A percentile compares a stretch with the other conserved stretches of the same genome.
Conservation (phyloP, 2,329 filamentous ascomycete genomes). For the Penicillium sp. region DNA sequence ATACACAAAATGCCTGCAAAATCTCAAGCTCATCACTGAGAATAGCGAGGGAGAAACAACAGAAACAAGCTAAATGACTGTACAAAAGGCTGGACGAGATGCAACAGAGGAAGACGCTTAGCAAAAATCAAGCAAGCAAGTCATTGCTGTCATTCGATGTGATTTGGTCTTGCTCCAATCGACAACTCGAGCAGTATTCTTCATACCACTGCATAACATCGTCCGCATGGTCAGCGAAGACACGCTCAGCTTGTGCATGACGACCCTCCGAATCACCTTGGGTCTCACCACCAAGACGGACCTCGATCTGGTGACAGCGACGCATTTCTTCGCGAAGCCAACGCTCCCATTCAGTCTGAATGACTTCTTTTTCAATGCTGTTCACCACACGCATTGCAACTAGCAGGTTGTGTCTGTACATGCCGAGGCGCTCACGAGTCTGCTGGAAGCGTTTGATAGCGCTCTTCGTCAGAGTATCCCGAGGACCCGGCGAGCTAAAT, state of each 20-base stretch:
- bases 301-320: constrained; percentile 67
- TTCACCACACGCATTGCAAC: constrained; percentile 91
- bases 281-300: constrained; percentile 41
- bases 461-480: constrained; percentile 33
- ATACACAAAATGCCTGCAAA: constrained; percentile 14
- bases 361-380: constrained; percentile 79
- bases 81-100: constrained; percentile 8
- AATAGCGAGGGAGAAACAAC: constrained; percentile 29
- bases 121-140: constrained; percentile 20
- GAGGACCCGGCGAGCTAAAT: constrained; percentile 28
- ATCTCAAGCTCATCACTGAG: constrained; percentile 23
- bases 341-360: constrained; percentile 87
- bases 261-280: constrained; percentile 28
- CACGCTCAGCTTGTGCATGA: constrained; percentile 26
- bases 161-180: constrained; percentile 42
- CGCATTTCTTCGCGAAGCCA: constrained; percentile 81
- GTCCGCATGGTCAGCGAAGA: constrained; percentile 39
- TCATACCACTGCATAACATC: constrained; percentile 59
- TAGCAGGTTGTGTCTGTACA: constrained; percentile 84
- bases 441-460: constrained; percentile 65
- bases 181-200: constrained; percentile 65
- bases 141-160: constrained; percentile 22
- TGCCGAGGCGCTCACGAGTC: constrained; percentile 79
- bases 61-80: constrained; percentile 9
- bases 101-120: background rate